Percentiles rank a stretch among this genome's conserved stretches.
phyloP scores from a whole-genome alignment of 768 basidiomycete genomes.

The Rhodotorula sphaerocarpa region DNA sequence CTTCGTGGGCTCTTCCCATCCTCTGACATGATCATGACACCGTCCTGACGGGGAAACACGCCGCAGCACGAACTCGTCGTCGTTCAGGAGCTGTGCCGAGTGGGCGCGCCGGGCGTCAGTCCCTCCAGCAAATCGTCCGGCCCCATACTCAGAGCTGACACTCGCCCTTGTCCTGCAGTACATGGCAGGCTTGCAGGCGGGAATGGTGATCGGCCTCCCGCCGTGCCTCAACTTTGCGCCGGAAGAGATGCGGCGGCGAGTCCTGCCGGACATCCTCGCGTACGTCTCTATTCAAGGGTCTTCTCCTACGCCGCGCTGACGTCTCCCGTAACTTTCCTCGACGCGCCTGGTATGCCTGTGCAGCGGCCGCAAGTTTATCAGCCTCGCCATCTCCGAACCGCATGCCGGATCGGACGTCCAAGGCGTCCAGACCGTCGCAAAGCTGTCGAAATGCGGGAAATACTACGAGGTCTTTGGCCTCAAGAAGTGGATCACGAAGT shows the following conservation, averaged over 20 bases:
- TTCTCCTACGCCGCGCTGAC: background rate
- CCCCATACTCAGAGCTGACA: background rate
- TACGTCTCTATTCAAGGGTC: conserved; percentile 35
- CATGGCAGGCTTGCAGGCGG: conserved; percentile 54
- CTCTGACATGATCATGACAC: no score
- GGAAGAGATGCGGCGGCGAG: conserved; percentile 56
- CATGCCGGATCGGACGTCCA: conserved; percentile 64
- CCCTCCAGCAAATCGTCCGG: background rate
- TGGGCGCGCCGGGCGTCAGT: conserved; percentile 54
- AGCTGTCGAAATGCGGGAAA: conserved; percentile 70
- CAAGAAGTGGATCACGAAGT: conserved; percentile 47
- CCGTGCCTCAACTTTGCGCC: conserved; percentile 78
- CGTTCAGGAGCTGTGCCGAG: conserved; percentile 65
- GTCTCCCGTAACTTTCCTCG: conserved; percentile 45
- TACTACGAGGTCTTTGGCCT: conserved; percentile 72
- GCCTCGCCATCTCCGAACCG: conserved; percentile 79
- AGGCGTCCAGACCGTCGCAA: conserved; percentile 59
- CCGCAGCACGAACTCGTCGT: conserved; percentile 64
- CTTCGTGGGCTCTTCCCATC: conserved; percentile 46
- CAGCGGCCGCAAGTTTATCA: conserved; percentile 56
- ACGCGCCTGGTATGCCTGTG: conserved; percentile 44
- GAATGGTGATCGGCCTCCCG: conserved; percentile 49
- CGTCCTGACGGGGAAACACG: no score
- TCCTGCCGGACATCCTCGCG: conserved; percentile 64
- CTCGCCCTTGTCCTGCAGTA: conserved; percentile 44